A percentile compares a stretch with the other conserved stretches of the same genome.
Conservation (phyloP, 2,329 filamentous ascomycete genomes). For the Colletotrichum abscissum region DNA sequence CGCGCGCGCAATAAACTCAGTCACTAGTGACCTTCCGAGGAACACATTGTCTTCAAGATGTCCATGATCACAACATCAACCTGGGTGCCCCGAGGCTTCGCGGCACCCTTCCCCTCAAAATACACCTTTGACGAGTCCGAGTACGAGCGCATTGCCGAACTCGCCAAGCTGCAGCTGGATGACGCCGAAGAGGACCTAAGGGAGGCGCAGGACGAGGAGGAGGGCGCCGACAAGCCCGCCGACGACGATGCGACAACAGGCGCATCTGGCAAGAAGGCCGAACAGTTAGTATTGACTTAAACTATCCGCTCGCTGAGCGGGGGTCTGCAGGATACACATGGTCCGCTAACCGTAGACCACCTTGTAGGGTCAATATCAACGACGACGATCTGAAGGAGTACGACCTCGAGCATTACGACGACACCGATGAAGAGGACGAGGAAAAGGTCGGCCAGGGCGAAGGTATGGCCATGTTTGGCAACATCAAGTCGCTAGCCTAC, state of each 20-base stretch:
- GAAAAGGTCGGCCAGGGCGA: slow-evolving; percentile 64
- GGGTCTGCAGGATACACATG: not conserved
- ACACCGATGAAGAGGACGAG: slow-evolving; percentile 72
- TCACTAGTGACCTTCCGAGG: not conserved
- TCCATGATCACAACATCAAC: slow-evolving; percentile 83
- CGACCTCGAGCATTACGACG: slow-evolving; percentile 95
- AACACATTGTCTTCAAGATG: slow-evolving; percentile 49
- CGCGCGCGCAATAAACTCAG: slow-evolving; percentile 2
- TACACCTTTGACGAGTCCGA: slow-evolving; percentile 82
- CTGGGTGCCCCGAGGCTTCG: slow-evolving; percentile 82
- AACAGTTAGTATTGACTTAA: slow-evolving; percentile 44
- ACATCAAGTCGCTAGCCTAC: slow-evolving; percentile 92
- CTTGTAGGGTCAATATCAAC: slow-evolving; percentile 65
- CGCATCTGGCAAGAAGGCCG: slow-evolving; percentile 39
- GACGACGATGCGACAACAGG: slow-evolving; percentile 39
- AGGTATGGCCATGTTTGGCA: slow-evolving; percentile 92
- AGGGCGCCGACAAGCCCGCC: slow-evolving; percentile 33
- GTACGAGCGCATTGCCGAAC: slow-evolving; percentile 78
- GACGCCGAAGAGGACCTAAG: slow-evolving; percentile 90
- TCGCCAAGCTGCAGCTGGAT: slow-evolving; percentile 84
- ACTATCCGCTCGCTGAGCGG: not conserved
- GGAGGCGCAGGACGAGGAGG: slow-evolving; percentile 67
- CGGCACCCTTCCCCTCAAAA: slow-evolving; percentile 79
- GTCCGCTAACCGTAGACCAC: slow-evolving; percentile 34
- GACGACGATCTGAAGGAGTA: slow-evolving; percentile 97